phyloP scores from a whole-genome alignment of 2,329 filamentous ascomycete species.

The Thermomyces lanuginosus region DNA sequence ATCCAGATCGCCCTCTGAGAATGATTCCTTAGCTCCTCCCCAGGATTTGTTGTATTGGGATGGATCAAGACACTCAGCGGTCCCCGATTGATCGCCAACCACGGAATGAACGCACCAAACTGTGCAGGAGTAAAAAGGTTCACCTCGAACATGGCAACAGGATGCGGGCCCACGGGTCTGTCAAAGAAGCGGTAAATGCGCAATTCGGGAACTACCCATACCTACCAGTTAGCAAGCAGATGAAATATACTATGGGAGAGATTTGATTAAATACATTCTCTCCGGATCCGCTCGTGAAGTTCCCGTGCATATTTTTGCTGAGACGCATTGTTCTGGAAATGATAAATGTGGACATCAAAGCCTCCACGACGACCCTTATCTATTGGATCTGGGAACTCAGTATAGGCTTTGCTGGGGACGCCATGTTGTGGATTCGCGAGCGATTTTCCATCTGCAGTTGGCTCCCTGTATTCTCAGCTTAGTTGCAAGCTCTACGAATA shows the following conservation, averaged over 20 bases:
- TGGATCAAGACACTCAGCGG: constrained; percentile 66
- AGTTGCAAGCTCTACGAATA: neutral
- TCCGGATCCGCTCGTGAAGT: constrained; percentile 2
- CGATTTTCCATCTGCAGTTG: constrained; percentile 59
- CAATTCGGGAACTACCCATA: constrained; percentile 55
- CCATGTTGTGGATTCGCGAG: constrained; percentile 49
- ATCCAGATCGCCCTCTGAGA: constrained; percentile 30
- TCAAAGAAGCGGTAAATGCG: constrained; percentile 69
- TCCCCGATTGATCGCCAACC: constrained; percentile 68
- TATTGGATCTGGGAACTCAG: constrained; percentile 51
- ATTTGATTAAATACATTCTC: neutral
- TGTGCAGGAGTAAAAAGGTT: constrained; percentile 72
- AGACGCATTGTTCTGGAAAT: neutral
- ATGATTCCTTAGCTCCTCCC: constrained; percentile 24
- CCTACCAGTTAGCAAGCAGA: constrained; percentile 22
- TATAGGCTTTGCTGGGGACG: constrained; percentile 51
- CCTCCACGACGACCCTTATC: constrained; percentile 50
- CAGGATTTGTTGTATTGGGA: constrained; percentile 48
- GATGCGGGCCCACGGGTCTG: constrained; percentile 63
- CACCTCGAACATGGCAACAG: constrained; percentile 80
- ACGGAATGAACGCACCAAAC: constrained; percentile 77
- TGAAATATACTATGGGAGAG: neutral
- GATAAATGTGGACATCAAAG: constrained; percentile 69
- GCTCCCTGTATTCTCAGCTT: constrained; percentile 29
- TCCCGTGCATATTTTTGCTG: constrained; percentile 1